Conservation (phyloP, 1,139 yeast species). For the Kodamaea ohmeri region DNA sequence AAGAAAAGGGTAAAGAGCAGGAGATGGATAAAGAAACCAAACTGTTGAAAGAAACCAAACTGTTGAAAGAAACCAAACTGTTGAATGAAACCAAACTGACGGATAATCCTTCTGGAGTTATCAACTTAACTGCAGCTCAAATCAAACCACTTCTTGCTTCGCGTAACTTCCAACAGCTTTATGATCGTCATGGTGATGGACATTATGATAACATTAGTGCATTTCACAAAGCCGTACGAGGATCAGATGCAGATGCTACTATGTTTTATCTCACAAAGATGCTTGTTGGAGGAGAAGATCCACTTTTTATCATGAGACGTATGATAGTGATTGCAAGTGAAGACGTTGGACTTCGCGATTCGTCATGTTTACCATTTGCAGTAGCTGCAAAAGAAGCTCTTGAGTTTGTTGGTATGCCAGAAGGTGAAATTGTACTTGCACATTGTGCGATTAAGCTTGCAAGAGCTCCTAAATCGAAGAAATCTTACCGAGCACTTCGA, state of each 20-base stretch:
- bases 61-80: too few relatives aligned
- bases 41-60: too few relatives aligned
- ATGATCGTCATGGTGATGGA: conserved; percentile 85
- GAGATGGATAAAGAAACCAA: neutral
- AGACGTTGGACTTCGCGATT: conserved; percentile 82
- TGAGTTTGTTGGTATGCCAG: conserved; percentile 95
- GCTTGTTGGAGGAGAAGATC: conserved; percentile 93
- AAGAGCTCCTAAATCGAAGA: conserved; percentile 79
- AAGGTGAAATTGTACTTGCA: conserved; percentile 84
- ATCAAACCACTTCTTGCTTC: conserved; percentile 40
- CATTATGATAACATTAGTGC: conserved; percentile 96
- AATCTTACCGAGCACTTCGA: conserved; percentile 76
- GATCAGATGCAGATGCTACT: conserved; percentile 86
- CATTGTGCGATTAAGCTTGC: conserved; percentile 92
- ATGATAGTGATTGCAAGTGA: conserved; percentile 93
- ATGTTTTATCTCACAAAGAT: conserved; percentile 80
- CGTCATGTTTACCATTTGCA: conserved; percentile 81
- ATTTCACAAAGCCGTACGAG: conserved; percentile 86
- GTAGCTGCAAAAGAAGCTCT: conserved; percentile 82
- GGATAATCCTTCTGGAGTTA: too few relatives aligned
- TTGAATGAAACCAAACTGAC: too few relatives aligned
- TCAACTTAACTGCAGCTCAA: conserved; percentile 32
- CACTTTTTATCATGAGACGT: conserved; percentile 83
- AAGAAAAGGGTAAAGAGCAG: neutral
- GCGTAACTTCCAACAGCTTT: conserved; percentile 54